Evolutionary conservation across 495 filamentous ascomycete genomes (phyloP), one percentile per base, ranked within the genome.

Genomic region (Penicillium chermesinum): DNA sequence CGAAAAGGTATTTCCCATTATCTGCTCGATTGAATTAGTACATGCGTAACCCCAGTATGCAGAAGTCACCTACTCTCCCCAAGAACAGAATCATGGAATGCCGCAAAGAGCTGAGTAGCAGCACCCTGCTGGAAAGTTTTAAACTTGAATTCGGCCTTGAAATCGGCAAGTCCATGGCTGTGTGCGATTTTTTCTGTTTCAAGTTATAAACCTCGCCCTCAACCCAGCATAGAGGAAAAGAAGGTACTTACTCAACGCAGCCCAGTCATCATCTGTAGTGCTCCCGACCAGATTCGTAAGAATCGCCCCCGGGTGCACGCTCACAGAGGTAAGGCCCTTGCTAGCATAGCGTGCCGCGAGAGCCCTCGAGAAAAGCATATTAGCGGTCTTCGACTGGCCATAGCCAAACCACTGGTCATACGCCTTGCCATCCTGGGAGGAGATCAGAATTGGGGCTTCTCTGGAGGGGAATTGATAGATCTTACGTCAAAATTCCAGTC

Each of bases 321-420:
- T 48, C 14, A 48, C 34, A 76, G 44, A 19, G 65, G 70, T 35
- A 64, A 65, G 2, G 67, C 65, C 2, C n/a, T 67, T 63, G 13
- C 64, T 45, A 25, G 74, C 69, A 17, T 81, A 54, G 3, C 67
- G 67, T n/a, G 22, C 9, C 7, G 45, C 35, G 10, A 73, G 36
- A 6, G 76, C 71, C 34, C 78, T 73, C 1, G 45, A 48, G 32
- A 48, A 48, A 18, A 82, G 39, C 37, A 83, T 73, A 41, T 82
- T 81, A 18, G 78, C 80, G 22, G 80, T 80, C 58, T 82, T 84
- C 41, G 71, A 72, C 45, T 79, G 71, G 10, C 68, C 76, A 33
- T 84, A 83, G 4, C 76, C 75, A 34, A 73, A 52, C 45, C 70
- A 76, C 14, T 70, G 64, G 37, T 77, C 71, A 57, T 82, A 86